Conservation (phyloP, 225 moss, liverwort and hornwort genomes). For the Rhytidiadelphus loreus region DNA sequence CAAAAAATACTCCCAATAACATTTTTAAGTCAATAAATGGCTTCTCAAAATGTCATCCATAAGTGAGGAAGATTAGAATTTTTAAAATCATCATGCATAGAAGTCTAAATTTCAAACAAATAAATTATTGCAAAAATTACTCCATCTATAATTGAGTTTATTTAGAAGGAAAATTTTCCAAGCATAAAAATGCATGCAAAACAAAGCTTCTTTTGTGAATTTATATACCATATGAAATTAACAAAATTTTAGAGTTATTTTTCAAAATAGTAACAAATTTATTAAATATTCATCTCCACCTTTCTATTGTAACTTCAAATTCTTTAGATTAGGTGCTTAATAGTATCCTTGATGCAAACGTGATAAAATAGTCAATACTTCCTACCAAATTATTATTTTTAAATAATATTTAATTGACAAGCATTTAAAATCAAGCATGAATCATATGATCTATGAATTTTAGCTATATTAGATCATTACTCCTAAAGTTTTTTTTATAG, state of each 20-base stretch:
- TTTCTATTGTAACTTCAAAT: background rate
- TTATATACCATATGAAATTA: background rate
- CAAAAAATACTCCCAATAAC: no score
- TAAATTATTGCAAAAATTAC: background rate
- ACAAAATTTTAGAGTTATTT: background rate
- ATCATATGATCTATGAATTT: background rate
- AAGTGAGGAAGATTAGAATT: accelerated
- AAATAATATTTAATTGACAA: background rate
- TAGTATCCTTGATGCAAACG: background rate
- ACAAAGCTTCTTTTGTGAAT: background rate
- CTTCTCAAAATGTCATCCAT: background rate
- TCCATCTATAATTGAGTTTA: accelerated
- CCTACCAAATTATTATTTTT: background rate
- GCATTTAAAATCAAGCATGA: background rate
- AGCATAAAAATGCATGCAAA: background rate
- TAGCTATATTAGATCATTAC: background rate
- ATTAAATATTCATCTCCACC: no score
- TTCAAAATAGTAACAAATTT: background rate
- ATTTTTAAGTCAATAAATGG: background rate
- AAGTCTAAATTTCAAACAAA: background rate
- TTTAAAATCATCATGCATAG: accelerated
- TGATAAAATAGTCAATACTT: background rate
- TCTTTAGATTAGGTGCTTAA: background rate
- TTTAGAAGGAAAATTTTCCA: background rate
- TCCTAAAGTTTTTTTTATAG: accelerated